Evolutionary conservation across 2,329 filamentous ascomycete genomes (phyloP), one percentile per base, ranked within the genome.

Genomic region (Sclerotiophoma versabilis): DNA sequence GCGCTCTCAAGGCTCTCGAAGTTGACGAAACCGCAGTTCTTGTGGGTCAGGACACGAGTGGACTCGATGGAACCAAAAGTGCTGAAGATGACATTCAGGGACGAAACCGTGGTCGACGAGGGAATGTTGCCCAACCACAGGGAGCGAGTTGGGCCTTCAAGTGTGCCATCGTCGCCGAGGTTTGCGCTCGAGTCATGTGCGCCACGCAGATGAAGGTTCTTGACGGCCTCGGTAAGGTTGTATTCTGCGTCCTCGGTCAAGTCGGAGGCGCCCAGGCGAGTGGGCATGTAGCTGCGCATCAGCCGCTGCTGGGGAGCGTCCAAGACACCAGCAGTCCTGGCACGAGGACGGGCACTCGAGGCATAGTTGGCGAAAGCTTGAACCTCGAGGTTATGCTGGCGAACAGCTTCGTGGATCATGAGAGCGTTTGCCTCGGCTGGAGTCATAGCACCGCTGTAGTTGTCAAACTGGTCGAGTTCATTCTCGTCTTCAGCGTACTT

Each of bases 1-100:
- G 95, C 95, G 72, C 92, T 96, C 62, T 98, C 93, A 25, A 95
- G 79, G 54, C 86, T 88, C 76, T 98, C 92, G 69, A 96, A 99
- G 76, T 99, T 99, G 72, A 99, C 93, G 66, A 99, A 99, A 3
- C 93, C 95, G 73, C 95, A 99, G 77, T 96, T 98, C 83, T 99
- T 99, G 81, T 99, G 92, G 0, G 95, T 98, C 58, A 99, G 82
- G 4, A 99, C 95, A 60, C 95, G 86, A 23, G 92, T 93, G 3
- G 93, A 97, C 62, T 95, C 84, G 59, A 99, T 96, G 3, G 89
- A 84, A 9, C 95, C 95, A 64, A 95, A 96, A n/a, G 88, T 84
- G 74, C 91, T 91, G 79, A 99, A 99, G 79, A 98, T 96, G 62
- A 96, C 92, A 52, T 92, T 92, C 57, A 99, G 79, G 0, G 95